Base-by-base conservation (phyloP, 495 filamentous ascomycete genomes). In the Parmelia sp. region DNA sequence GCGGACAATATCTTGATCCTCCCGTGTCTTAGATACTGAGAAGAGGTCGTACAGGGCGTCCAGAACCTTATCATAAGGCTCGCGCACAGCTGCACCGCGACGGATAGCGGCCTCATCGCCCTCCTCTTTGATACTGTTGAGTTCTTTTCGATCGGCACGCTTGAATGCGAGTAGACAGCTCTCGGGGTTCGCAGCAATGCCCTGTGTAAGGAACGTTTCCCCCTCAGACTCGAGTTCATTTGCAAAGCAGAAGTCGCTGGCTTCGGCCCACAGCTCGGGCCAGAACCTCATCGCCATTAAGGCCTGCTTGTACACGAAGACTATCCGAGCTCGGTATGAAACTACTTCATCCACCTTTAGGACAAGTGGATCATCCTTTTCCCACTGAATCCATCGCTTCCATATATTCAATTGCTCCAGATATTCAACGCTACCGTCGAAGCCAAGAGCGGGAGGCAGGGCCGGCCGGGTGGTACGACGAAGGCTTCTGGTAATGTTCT, bases 181-280 rank as follows among this genome's bases (percentile, higher is more conserved):
- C 75, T 98, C 95, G 15, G 95, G 92, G 69, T 97, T 97, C 10
- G 92, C 95, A 19, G 85, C 81, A 61, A 93, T 84, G 35, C 94
- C 94, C 62, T 92, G 82, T 47, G 82, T 80, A 49, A 98, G 80
- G 67, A 97, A 93, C 3, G 89, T 83, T 63, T 87, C 86, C 27
- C 89, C 90, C 59, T 88, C 86, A 23, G 77, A 76, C 44, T 83
- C 84, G 76, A 86, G 74, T 59, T 84, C 84, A 71, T 96, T 92
- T 58, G 85, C 78, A 71, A 92, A 90, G 75, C 92, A 96, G 80
- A 92, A 98, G 63, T 96, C 89, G 17, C 92, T 89, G 4, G 92
- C 94, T 57, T 96, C 91, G 67, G 89, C 93, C 94, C 94, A 98
- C 66, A 97, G 85, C 72, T 93, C 90, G 4, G 95, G 94, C 80